Evolutionary conservation across 225 moss, liverwort and hornwort genomes (phyloP), one percentile per base, ranked within the genome.

Genomic region (Straminergon stramineum): DNA sequence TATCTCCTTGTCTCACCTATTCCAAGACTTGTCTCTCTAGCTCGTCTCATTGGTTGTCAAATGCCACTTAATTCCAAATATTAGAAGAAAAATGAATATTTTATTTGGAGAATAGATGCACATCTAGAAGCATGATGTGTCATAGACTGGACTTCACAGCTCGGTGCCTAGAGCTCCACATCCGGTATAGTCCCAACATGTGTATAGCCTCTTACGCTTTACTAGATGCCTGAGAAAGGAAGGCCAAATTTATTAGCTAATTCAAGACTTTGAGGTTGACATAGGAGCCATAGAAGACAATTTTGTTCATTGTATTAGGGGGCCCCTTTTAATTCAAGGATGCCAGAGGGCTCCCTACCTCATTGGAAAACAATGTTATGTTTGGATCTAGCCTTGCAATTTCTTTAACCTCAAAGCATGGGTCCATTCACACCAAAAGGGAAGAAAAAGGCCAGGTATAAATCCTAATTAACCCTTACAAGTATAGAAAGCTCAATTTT

Each of bases 341-440:
- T 31, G 31, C 8, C 4, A 16, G 1, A 17, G 4, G 17, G 10
- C 4, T 4, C 30, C 6, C 0, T 45, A 0, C 30, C 2, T 75
- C 7, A 31, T 75, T 48, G 19, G 15, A 20, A 20, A 32, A 20
- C 8, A 32, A 75, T 4, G 2, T 31, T 48, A 75, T 11, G 4
- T 14, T 2, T 24, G 0, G 27, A 71, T 75, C 5, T 7, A 51
- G 51, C 4, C 4, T 0, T 5, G 0, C 4, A 13, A 0, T 31
- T 51, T 51, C 2, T 31, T 11, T 31, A 75, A 34, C 3, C 0
- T 35, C 14, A 35, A 53, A 0, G 0, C 10, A 7, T 48, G 8
- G 8, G 2, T 31, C 9, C 1, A 55, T 35, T 55, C 1, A 14
- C 1, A 23, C 23, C 2, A 55, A 35, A 35, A 4, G 2, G 34